Base-by-base conservation (phyloP, 805 yeast genomes). In the Yarrowia keelungensis region DNA sequence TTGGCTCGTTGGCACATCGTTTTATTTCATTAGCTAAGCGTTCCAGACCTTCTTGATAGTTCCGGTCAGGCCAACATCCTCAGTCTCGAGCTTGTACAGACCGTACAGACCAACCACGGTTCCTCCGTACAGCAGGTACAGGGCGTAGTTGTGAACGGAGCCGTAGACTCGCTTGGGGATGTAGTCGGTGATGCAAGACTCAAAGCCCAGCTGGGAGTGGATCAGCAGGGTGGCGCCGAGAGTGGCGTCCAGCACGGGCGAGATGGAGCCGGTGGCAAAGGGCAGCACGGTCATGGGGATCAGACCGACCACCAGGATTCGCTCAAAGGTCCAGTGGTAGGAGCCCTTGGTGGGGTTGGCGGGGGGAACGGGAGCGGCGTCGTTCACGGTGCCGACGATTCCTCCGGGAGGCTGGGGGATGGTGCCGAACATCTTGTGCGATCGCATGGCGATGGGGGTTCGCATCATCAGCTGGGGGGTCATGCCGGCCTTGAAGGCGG, bases 311-410 rank as follows among this genome's bases (percentile, higher is more conserved):
- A 96, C 83, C 43, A 92, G 80, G 5, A 86, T 75, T 73, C 91
- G 86, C 82, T 94, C 99, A 74, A 88, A 87, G n/a, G 90, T 82
- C 99, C 99, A 94, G 82, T 93, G 98, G 77, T 86, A 84, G 32
- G 96, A 90, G 59, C 98, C 98, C 75, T 92, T 93, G 64, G 82
- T 75, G 72, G 83, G 85, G 75, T 85, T 82, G 5, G 87, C 77
- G 49, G 82, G 78, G 47, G 98, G 98, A 15, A 86, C 81, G 42
- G 81, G 80, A 74, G 84, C 89, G 15, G 98, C 92, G 71, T 95
- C 98, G 79, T 94, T 95, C 61, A 93, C 97, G 8, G 93, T 87
- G n/a, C 98, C 98, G 58, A 88, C 88, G 69, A 94, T 88, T 77
- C 89, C 84, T 46, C 98, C 98, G 53, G 98, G 91, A 43, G 96